phyloP scores from a whole-genome alignment of 495 filamentous ascomycete species.

The Aspergillus avenaceus region DNA sequence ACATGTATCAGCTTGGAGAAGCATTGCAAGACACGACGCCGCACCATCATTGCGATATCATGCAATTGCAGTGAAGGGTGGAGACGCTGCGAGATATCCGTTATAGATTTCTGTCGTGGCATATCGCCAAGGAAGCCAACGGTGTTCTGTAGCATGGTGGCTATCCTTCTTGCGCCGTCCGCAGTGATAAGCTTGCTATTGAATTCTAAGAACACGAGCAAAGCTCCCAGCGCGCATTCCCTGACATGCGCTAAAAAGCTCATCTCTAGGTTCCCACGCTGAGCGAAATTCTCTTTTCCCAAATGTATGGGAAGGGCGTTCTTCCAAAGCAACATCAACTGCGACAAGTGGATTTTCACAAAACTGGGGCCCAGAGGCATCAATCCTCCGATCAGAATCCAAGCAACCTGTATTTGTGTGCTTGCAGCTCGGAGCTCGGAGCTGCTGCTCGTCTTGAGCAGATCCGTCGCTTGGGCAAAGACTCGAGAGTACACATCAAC shows the following conservation, averaged over 20 bases:
- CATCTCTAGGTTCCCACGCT: slow-evolving; percentile 77
- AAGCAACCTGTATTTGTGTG: slow-evolving; percentile 95
- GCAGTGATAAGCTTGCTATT: slow-evolving; percentile 88
- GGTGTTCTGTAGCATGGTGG: slow-evolving; percentile 93
- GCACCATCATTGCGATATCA: slow-evolving; percentile 90
- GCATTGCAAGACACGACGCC: slow-evolving; percentile 88
- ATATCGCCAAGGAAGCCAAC: slow-evolving; percentile 80
- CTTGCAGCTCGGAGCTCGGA: slow-evolving; percentile 87
- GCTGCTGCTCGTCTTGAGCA: slow-evolving; percentile 89
- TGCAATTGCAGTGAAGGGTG: slow-evolving; percentile 84
- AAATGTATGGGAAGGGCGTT: slow-evolving; percentile 94
- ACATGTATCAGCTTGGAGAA: slow-evolving; percentile 87
- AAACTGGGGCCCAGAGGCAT: slow-evolving; percentile 98
- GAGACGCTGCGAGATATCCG: slow-evolving; percentile 81
- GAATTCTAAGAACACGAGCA: slow-evolving; percentile 89
- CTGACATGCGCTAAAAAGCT: slow-evolving; percentile 92
- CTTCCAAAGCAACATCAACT: slow-evolving; percentile 95
- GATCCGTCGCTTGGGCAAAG: slow-evolving; percentile 81
- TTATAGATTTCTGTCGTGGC: slow-evolving; percentile 78
- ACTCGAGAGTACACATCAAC: slow-evolving; percentile 92
- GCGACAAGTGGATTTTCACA: slow-evolving; percentile 96
- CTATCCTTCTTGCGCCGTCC: slow-evolving; percentile 91
- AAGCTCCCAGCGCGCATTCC: slow-evolving; percentile 89
- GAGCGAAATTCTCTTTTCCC: slow-evolving; percentile 78
- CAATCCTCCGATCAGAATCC: slow-evolving; percentile 92